These are phyloP conservation scores for Cydonia oblonga DNA, from an alignment of 331 rosid species.

Conservation along the genomic window DNA sequence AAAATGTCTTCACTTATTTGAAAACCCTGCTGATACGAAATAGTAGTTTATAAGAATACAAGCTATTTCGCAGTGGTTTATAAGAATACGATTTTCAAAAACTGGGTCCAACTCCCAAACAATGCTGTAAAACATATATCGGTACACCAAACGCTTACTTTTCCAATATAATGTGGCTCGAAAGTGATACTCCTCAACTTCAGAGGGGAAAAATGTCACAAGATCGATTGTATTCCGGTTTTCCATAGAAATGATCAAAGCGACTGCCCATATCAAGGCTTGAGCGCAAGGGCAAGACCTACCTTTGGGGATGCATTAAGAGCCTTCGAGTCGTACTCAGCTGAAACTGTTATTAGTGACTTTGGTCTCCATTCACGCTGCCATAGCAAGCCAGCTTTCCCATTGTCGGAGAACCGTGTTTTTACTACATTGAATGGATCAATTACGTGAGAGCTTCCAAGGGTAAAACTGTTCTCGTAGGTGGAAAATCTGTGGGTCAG, in stretches of 20 bases:
- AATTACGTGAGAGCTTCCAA: slow-evolving; percentile 66
- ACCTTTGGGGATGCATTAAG: slow-evolving; percentile 46
- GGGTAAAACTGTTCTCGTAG: slow-evolving; percentile 54
- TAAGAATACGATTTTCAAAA: slow-evolving; percentile 31
- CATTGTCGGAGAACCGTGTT: slow-evolving; percentile 60
- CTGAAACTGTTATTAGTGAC: slow-evolving; percentile 60
- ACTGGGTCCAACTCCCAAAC: slow-evolving; percentile 40
- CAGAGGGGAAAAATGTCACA: slow-evolving; percentile 14
- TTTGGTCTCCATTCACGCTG: slow-evolving; percentile 94
- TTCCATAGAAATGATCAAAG: not conserved
- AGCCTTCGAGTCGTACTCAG: slow-evolving; percentile 70
- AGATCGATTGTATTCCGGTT: slow-evolving; percentile 9
- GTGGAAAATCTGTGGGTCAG: slow-evolving; percentile 52
- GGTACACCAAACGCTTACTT: slow-evolving; percentile 16
- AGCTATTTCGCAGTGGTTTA: too few species aligned
- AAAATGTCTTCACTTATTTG: too few species aligned
- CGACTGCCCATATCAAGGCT: slow-evolving; percentile 47
- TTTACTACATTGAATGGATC: slow-evolving; percentile 54
- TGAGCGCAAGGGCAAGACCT: slow-evolving; percentile 76
- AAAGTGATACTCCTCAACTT: slow-evolving; percentile 18
- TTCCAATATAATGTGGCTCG: slow-evolving; percentile 22
- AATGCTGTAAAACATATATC: slow-evolving; percentile 21
- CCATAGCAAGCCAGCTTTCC: slow-evolving; percentile 62
- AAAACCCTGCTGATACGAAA: too few species aligned
- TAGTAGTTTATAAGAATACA: too few species aligned